Evolutionary conservation across 2,329 filamentous ascomycete species (phyloP).

Genomic region (Polytolypa hystricis): DNA sequence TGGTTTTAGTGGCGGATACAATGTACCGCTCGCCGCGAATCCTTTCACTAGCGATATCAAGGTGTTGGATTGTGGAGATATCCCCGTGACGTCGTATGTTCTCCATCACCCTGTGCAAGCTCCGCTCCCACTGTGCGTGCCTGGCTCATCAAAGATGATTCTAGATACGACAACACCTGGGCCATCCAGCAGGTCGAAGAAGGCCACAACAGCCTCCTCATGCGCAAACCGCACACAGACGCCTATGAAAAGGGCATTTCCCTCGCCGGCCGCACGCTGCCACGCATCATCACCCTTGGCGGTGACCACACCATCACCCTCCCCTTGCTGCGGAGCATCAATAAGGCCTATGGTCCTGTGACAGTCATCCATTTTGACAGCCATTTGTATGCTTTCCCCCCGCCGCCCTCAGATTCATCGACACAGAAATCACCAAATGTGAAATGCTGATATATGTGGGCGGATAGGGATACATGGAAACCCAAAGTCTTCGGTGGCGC

Average conservation of each 20-base stretch:
- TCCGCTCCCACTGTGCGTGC: too few relatives aligned
- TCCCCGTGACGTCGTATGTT: constrained; percentile 69
- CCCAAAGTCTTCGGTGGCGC: constrained; percentile 81
- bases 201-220: constrained; percentile 66
- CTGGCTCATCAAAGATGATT: too few relatives aligned
- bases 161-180: constrained; percentile 68
- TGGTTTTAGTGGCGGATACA: constrained; percentile 66
- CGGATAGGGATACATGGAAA: constrained; percentile 48
- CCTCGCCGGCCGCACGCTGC: constrained; percentile 63
- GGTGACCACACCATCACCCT: constrained; percentile 37
- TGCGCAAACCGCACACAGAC: constrained; percentile 58
- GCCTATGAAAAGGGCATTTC: constrained; percentile 56
- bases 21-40: constrained; percentile 68
- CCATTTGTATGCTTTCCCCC: constrained; percentile 32
- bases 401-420: neutral
- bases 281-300: constrained; percentile 64
- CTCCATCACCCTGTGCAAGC: neutral
- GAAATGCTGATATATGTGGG: neutral
- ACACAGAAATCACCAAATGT: too few relatives aligned
- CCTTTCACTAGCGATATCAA: constrained; percentile 73
- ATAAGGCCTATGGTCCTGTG: constrained; percentile 57
- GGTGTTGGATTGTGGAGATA: constrained; percentile 72
- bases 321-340: constrained; percentile 45
- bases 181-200: constrained; percentile 78
- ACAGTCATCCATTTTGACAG: constrained; percentile 55